Base-by-base conservation (phyloP, 2,329 filamentous ascomycete species). In the Erysiphe neolycopersici region DNA sequence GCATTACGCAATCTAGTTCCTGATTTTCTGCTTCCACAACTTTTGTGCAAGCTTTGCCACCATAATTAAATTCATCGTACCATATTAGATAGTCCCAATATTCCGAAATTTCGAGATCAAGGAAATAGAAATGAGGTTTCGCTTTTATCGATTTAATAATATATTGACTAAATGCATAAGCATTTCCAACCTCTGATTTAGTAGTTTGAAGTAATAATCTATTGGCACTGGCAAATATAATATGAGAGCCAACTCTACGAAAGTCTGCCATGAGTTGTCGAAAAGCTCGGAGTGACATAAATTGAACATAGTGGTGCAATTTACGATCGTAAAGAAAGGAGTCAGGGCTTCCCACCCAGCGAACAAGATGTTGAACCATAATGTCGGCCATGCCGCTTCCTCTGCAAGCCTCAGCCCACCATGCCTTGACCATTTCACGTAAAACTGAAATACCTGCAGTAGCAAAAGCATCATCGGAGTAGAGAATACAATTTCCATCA, bases 41-140 rank as follows among this genome's bases (percentile, higher is more conserved):
- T 53, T 89, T 73, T 42, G 77, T 73, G 51, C 83, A 93, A 4
- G 81, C 89, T 55, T 91, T 91, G 47, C 89, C 89, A 44, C 89
- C 91, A 54, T 95, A 95, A 64, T 99, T 98, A 66, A 87, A 94
- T 60, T 94, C 83, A 52, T 99, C 89, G 52, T 95, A 95, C 89
- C 89, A 99, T 4, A 94, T 76, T 0, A 99, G 73, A 54, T 94
- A 95, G 59, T 99, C 89, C 89, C 89, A 99, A 60, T 94, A 99
- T 58, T 98, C 89, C 51, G 87, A 93, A 59, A 99, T 89, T 53
- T 94, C 82, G 3, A 99, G 67, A 53, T 98, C 89, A 49, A 99
- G 75, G 56, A 98, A 98, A 59, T 94, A 82, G 62, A 99, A 99
- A 0, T 94, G 69, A 0, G 89, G 84, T 55, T 94, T 94, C 45